A percentile compares a stretch with the other conserved stretches of the same genome.
Evolutionary conservation across 2,329 filamentous ascomycete genomes (phyloP).

Genomic region (Colletotrichum sp.): DNA sequence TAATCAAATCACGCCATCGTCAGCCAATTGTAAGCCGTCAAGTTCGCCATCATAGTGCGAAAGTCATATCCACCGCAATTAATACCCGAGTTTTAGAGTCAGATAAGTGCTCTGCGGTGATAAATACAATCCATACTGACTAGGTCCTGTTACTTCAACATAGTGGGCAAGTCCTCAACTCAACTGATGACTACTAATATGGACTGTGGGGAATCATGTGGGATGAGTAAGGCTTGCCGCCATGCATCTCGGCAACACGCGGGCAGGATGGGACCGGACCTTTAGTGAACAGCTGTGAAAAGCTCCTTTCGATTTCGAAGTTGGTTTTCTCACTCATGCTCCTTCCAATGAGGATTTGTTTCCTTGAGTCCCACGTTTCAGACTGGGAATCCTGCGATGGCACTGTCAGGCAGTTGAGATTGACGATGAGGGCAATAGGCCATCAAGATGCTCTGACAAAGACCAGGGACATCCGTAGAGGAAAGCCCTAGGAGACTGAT

Average conservation of each 20-base stretch:
- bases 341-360: neutral
- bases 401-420: fast-evolving
- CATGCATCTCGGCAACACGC: neutral
- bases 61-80: neutral
- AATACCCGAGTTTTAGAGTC: neutral
- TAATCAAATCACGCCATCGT: neutral
- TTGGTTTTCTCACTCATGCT: fast-evolving
- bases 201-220: neutral
- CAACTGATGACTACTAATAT: neutral
- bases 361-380: neutral
- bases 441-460: neutral
- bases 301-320: neutral
- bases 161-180: neutral
- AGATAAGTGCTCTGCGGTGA: neutral
- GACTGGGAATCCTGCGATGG: neutral
- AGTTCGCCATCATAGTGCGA: fast-evolving
- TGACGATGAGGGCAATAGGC: neutral
- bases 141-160: neutral
- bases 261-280: neutral
- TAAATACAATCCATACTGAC: neutral
- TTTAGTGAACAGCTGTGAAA: too few relatives aligned
- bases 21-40: neutral
- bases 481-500: neutral
- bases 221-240: neutral
- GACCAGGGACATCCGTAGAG: neutral